Conservation (phyloP, 345 rosid species). For the Bruguiera sexangula region DNA sequence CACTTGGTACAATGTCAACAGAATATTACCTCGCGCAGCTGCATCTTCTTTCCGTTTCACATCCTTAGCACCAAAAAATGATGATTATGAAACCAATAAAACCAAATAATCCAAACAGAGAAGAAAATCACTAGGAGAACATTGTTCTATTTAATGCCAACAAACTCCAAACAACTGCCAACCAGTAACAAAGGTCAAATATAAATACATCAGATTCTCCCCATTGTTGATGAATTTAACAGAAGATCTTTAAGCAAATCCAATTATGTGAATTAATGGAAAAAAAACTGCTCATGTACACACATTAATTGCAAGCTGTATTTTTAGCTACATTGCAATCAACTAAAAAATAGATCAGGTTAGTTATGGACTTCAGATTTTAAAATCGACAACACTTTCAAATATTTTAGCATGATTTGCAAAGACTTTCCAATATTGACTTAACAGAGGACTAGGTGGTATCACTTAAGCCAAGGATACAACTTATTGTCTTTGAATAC, state of each 20-base stretch:
- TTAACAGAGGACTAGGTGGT: no score
- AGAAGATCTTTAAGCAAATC: background rate
- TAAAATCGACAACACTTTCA: background rate
- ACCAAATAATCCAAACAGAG: background rate
- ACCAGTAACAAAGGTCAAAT: no score
- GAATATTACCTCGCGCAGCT: conserved; percentile 30
- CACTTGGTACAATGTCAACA: background rate
- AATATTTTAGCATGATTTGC: no score
- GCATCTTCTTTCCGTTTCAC: conserved; percentile 33
- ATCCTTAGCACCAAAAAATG: conserved; percentile 19
- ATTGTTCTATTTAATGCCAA: background rate
- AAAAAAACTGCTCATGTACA: no score
- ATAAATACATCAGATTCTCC: no score
- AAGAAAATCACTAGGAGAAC: background rate
- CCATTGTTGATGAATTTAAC: no score
- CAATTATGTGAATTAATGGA: background rate
- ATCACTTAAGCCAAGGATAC: background rate
- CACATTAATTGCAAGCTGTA: background rate
- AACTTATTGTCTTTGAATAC: background rate
- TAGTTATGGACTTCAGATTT: background rate
- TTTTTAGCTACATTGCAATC: background rate
- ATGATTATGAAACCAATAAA: background rate
- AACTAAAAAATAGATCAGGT: background rate
- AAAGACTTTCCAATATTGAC: no score
- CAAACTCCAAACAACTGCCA: background rate